Percentiles rank a stretch among this genome's conserved stretches.
Evolutionary conservation across 2,329 filamentous ascomycete genomes (phyloP).

Genomic region (Penicillium glabrum): DNA sequence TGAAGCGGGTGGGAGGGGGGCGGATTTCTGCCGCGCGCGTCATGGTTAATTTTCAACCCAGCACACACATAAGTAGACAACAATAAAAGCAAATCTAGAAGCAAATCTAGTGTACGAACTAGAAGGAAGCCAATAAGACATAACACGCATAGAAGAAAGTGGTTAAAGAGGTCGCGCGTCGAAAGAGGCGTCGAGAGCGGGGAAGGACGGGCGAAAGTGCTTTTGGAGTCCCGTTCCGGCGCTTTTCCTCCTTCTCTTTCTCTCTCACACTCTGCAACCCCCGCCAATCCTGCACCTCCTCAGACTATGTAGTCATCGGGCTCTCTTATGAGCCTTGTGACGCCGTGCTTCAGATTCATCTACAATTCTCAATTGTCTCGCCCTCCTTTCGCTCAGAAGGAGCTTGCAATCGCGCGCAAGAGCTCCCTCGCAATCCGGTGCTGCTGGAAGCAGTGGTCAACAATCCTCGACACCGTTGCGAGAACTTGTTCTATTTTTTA

Average conservation of each 20-base stretch:
- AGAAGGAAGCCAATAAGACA: not conserved
- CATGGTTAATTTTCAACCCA: not conserved
- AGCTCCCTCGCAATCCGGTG: slow-evolving; percentile 24
- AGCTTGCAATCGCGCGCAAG: slow-evolving; percentile 26
- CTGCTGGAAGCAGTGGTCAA: slow-evolving; percentile 16
- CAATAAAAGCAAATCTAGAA: not conserved
- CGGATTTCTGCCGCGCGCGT: slow-evolving; percentile 11
- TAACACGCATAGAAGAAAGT: not conserved
- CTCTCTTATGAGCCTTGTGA: slow-evolving; percentile 33
- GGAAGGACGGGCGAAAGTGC: slow-evolving; percentile 32
- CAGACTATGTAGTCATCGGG: slow-evolving; percentile 43
- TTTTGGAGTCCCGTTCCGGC: slow-evolving; percentile 33
- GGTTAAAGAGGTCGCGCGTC: slow-evolving; percentile 18
- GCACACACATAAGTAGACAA: not conserved
- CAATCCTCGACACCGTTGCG: slow-evolving; percentile 7
- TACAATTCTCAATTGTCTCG: slow-evolving; percentile 31
- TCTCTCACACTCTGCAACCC: slow-evolving; percentile 28
- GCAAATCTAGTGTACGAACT: not conserved
- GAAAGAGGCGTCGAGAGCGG: slow-evolving; percentile 28
- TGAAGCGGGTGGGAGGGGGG: not conserved
- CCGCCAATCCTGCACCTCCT: slow-evolving; percentile 34
- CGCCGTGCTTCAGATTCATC: slow-evolving; percentile 24
- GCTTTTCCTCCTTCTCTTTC: slow-evolving; percentile 31
- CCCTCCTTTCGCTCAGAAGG: slow-evolving; percentile 14
- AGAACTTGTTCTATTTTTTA: slow-evolving; percentile 1